These are phyloP conservation scores for Rubroboletus pulcherrimus DNA, from an alignment of 768 basidiomycete genomes.

Conservation along the genomic window DNA sequence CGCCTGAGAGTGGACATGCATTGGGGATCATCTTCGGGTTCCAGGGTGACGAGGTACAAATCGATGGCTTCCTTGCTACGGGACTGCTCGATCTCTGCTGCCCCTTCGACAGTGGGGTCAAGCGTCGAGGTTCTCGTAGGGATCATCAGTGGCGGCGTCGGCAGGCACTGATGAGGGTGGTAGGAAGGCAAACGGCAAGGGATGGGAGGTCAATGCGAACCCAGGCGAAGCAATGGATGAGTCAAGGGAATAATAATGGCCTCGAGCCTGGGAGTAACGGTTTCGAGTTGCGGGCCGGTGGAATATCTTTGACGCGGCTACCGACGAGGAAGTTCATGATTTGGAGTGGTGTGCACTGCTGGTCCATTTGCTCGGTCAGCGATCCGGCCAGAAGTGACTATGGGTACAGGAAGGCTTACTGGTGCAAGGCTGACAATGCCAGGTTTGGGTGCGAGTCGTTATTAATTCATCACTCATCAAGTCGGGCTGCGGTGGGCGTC, in stretches of 20 bases:
- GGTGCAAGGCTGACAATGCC: not conserved
- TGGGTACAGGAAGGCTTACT: not conserved
- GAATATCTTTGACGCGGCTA: not conserved
- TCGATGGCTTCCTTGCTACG: slow-evolving; percentile 5
- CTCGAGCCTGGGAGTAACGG: not conserved
- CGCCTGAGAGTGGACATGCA: slow-evolving; percentile 38
- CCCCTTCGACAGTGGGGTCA: slow-evolving; percentile 7
- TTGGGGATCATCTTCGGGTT: slow-evolving; percentile 42
- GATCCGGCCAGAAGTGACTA: no score
- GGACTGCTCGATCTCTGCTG: not conserved
- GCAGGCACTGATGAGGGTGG: not conserved
- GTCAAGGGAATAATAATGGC: slow-evolving; percentile 6
- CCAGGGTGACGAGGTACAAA: slow-evolving; percentile 34
- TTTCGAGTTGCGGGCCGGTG: not conserved
- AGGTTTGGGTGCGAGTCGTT: not conserved
- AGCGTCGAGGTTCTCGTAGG: slow-evolving; percentile 6
- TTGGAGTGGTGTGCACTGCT: no score
- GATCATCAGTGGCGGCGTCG: not conserved
- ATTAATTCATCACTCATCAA: not conserved
- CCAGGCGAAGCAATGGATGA: not conserved
- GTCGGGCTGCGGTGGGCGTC: not conserved
- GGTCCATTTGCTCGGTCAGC: not conserved
- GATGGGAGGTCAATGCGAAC: not conserved
- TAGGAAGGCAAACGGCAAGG: not conserved
- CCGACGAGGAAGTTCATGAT: not conserved